Percentiles rank a stretch among this genome's conserved stretches.
phyloP scores from a whole-genome alignment of 768 basidiomycete genomes.

The Sistotremastrum suecicum region DNA sequence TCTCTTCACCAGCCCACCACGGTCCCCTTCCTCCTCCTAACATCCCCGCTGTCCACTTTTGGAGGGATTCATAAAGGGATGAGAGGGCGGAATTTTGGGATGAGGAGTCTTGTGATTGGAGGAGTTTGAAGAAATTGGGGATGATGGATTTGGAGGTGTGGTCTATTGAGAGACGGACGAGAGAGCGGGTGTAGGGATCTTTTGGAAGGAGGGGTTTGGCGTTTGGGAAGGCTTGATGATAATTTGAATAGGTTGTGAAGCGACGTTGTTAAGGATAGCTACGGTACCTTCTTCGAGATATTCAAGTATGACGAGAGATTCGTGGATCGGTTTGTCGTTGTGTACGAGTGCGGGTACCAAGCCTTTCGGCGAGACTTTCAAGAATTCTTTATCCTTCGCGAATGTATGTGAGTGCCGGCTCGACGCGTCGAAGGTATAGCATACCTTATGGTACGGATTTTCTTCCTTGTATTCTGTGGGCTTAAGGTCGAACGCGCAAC shows the following conservation, averaged over 20 bases:
- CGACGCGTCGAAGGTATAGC: slow-evolving; percentile 34
- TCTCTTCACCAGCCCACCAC: slow-evolving; percentile 41
- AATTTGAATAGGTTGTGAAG: too few relatives aligned
- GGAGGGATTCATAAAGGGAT: too few relatives aligned
- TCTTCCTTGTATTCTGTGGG: slow-evolving; percentile 38
- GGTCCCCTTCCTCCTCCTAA: slow-evolving; percentile 24
- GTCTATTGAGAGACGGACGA: slow-evolving; percentile 43
- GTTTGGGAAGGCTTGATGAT: slow-evolving; percentile 31
- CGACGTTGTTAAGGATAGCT: too few relatives aligned
- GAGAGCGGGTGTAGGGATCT: slow-evolving; percentile 37
- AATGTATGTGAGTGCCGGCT: neutral
- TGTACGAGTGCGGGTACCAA: slow-evolving; percentile 43
- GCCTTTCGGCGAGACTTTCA: slow-evolving; percentile 52
- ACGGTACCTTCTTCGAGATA: slow-evolving; percentile 34
- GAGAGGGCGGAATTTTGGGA: slow-evolving; percentile 6
- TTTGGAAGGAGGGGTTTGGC: slow-evolving; percentile 35
- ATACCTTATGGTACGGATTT: slow-evolving; percentile 58
- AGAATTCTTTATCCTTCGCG: slow-evolving; percentile 8
- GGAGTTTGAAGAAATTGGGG: slow-evolving; percentile 35
- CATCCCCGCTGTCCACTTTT: too few relatives aligned
- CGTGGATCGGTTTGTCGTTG: slow-evolving; percentile 40
- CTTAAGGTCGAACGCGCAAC: too few relatives aligned
- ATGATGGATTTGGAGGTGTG: slow-evolving; percentile 29
- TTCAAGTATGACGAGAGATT: slow-evolving; percentile 49
- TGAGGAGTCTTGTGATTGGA: slow-evolving; percentile 23